These are phyloP conservation scores for Cyberlindnera mycetangii DNA, from an alignment of 805 yeast genomes.

Conservation along the genomic window DNA sequence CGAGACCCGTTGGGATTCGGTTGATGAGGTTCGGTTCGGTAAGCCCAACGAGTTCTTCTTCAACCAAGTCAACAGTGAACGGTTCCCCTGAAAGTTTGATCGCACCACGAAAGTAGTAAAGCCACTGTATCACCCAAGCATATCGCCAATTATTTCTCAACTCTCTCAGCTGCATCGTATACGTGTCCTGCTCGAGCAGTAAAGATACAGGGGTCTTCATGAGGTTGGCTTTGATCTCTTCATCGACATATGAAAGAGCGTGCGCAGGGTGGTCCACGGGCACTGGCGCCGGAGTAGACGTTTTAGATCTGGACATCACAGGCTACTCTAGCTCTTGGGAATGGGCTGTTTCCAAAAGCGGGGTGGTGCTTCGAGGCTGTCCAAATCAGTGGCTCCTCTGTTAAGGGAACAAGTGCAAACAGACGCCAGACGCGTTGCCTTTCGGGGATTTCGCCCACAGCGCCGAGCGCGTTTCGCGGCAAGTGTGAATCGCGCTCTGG, in stretches of 20 bases:
- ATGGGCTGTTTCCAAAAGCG: no score
- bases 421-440: no score
- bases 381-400: no score
- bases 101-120: constrained; percentile 49
- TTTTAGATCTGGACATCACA: constrained; percentile 22
- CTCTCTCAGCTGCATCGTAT: constrained; percentile 28
- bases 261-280: constrained; percentile 29
- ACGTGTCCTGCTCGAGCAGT: constrained; percentile 37
- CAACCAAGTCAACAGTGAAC: constrained; percentile 54
- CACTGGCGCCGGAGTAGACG: constrained; percentile 18
- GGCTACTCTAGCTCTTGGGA: no score
- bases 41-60: constrained; percentile 54
- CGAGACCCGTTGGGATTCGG: constrained; percentile 35
- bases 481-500: no score
- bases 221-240: constrained; percentile 35
- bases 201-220: constrained; percentile 38
- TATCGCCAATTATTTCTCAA: constrained; percentile 38
- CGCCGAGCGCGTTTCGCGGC: no score
- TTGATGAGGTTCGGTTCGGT: constrained; percentile 40
- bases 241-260: constrained; percentile 24
- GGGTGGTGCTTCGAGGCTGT: no score
- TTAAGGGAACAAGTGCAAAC: no score
- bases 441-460: no score
- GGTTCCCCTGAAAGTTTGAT: constrained; percentile 48
- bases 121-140: constrained; percentile 51